Base-by-base conservation (phyloP, 768 basidiomycete species). In the Trametes gibbosa region DNA sequence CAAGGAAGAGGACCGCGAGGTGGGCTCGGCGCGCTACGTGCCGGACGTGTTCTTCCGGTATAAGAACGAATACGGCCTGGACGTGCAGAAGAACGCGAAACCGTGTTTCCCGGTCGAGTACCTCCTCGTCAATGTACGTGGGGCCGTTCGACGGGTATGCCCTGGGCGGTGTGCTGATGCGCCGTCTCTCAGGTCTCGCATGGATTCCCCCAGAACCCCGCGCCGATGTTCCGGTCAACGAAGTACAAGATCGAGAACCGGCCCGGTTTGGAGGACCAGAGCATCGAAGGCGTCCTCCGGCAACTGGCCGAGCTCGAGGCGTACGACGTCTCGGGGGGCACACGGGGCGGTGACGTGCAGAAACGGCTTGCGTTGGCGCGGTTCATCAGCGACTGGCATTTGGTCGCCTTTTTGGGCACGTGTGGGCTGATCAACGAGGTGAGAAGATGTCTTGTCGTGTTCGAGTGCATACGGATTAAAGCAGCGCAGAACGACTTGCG, bases 91-190 rank as follows among this genome's bases (percentile, higher is more conserved):
- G 80, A 95, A 89, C 59, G 97, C 97, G 32, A 98, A 98, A 70
- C 97, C 97, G 2, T 93, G 88, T 66, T 99, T 99, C 76, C 97
- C 97, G 0, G 96, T 98, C 14, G 97, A 99, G 72, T 99, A 98
- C 74, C 83, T 99, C 1, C 79, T 99, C 65, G 87, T 98, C 62
- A 98, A 96, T 67, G 96, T 97, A 67, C 64, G 92, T 77, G 2
- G 29, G 49, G 14, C 47, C 37, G 35, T 27, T 19, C 13, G 17
- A 42, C 54, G 24, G 27, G 47, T 27, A 29, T 53, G 27, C 29
- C n/a, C 39, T 14, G 34, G 21, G 23, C 19, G 37, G 53, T 37
- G 5, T 5, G 14, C 47, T 54, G 53, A 46, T 27, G 39, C 50
- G 53, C 57, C 34, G 65, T 50, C 42, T 34, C 13, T 13, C 55